Conservation (phyloP, 441 rosid species). For the Codiaeum variegatum region DNA sequence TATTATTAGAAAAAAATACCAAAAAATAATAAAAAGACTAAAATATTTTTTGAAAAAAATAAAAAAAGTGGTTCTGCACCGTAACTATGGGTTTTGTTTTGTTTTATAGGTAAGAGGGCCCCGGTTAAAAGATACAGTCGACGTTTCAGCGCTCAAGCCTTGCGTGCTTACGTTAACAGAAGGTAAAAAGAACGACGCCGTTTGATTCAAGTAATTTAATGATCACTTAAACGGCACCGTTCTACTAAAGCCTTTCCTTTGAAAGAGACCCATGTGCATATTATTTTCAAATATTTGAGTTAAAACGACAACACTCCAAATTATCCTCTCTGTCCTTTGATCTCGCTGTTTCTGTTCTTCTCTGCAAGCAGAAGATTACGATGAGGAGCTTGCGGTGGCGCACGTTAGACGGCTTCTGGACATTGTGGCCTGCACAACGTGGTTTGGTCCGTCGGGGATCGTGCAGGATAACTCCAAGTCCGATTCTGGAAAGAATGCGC, state of each 20-base stretch:
- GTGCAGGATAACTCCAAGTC: slow-evolving; percentile 34
- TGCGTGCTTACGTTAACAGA: slow-evolving; percentile 46
- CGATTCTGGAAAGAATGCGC: slow-evolving; percentile 34
- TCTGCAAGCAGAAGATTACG: slow-evolving; percentile 38
- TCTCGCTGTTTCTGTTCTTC: neutral
- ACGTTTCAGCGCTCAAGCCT: slow-evolving; percentile 51
- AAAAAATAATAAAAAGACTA: neutral
- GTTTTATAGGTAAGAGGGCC: slow-evolving; percentile 48
- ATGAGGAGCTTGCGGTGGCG: slow-evolving; percentile 44
- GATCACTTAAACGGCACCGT: too few species aligned
- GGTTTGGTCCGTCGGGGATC: slow-evolving; percentile 57
- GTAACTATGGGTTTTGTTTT: neutral
- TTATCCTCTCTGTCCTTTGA: slow-evolving; percentile 2
- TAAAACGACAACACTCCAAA: neutral
- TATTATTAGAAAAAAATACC: neutral
- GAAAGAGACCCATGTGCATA: too few species aligned
- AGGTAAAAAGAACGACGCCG: slow-evolving; percentile 32
- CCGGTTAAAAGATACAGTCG: slow-evolving; percentile 46
- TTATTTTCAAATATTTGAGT: neutral
- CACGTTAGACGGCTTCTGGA: slow-evolving; percentile 63
- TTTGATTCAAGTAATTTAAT: too few species aligned
- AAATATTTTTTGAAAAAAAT: too few species aligned
- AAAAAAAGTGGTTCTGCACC: neutral
- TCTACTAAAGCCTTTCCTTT: too few species aligned
- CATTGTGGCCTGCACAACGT: slow-evolving; percentile 61